phyloP scores from a whole-genome alignment of 2,329 filamentous ascomycete genomes.

The Cryphonectria naterciae region DNA sequence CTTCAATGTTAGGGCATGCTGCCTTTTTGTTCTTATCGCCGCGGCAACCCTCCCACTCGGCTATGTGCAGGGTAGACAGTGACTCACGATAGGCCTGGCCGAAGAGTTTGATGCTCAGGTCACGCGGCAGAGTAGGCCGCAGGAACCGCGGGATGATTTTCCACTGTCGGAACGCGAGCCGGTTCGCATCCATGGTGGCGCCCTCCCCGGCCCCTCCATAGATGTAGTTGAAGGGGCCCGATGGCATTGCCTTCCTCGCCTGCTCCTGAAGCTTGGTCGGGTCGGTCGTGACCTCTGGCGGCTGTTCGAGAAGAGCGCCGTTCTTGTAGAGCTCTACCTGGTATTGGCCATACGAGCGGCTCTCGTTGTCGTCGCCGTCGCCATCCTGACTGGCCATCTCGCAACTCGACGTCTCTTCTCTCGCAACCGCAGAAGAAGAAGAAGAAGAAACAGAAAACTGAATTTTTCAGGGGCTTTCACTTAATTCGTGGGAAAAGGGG shows the following conservation, averaged over 20 bases:
- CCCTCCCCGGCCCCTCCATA: constrained; percentile 65
- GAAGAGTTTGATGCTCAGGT: constrained; percentile 58
- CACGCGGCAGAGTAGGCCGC: constrained; percentile 46
- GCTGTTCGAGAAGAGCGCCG: constrained; percentile 52
- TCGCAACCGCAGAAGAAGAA: not conserved
- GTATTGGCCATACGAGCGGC: constrained; percentile 35
- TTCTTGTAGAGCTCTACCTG: constrained; percentile 51
- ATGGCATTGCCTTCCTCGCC: constrained; percentile 52
- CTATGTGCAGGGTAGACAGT: not conserved
- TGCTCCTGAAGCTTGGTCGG: constrained; percentile 60
- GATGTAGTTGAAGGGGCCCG: constrained; percentile 61
- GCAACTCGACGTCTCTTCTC: not conserved
- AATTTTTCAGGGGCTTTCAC: no score
- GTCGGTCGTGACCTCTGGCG: constrained; percentile 61
- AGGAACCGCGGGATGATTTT: constrained; percentile 58
- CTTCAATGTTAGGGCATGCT: constrained; percentile 12
- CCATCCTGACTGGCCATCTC: constrained; percentile 22
- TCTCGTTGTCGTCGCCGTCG: constrained; percentile 16
- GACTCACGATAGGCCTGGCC: constrained; percentile 49
- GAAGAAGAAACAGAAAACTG: no score
- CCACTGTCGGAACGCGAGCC: constrained; percentile 58
- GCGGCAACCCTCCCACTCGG: not conserved
- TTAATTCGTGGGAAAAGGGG: not conserved
- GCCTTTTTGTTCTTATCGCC: not conserved
- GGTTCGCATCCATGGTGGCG: constrained; percentile 64